Base-by-base conservation (phyloP, 2,329 filamentous ascomycete genomes). In the Clathrospora elynae region DNA sequence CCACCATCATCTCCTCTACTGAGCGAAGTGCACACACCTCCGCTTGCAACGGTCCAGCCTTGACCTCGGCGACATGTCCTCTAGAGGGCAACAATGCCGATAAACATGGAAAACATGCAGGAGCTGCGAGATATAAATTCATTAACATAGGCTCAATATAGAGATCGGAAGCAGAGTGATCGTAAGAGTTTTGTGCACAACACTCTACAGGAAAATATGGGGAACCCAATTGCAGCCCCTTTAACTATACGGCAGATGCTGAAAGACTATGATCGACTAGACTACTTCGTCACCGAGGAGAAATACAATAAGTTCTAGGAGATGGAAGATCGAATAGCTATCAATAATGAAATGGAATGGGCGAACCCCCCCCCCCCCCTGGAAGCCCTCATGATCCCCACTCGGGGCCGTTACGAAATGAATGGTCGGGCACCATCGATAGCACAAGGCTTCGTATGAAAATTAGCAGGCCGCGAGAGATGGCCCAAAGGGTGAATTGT, bases 131-230 rank as follows among this genome's bases (percentile, higher is more conserved):
- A n/a, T n/a, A n/a, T n/a, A n/a, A n/a, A n/a, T n/a, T n/a, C n/a
- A n/a, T n/a, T n/a, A n/a, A n/a, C n/a, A n/a, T n/a, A n/a, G n/a
- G n/a, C n/a, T n/a, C n/a, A n/a, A n/a, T n/a, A n/a, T n/a, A n/a
- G n/a, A n/a, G n/a, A n/a, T n/a, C n/a, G n/a, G n/a, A n/a, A n/a
- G n/a, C n/a, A n/a, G n/a, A n/a, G n/a, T n/a, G n/a, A n/a, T n/a
- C n/a, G n/a, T n/a, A n/a, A n/a, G n/a, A n/a, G n/a, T n/a, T n/a
- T n/a, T n/a, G n/a, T n/a, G n/a, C n/a, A n/a, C n/a, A n/a, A n/a
- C n/a, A n/a, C n/a, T n/a, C n/a, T 54, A 4, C 9, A 41, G 12
- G 50, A 46, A 5, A 46, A 52, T 16, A 59, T 54, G 47, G 26
- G 23, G 10, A 28, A 40, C n/a, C 17, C 55, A 9, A 46, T 52